Base-by-base conservation (phyloP, 345 rosid species). In the Trapa bicornis region DNA sequence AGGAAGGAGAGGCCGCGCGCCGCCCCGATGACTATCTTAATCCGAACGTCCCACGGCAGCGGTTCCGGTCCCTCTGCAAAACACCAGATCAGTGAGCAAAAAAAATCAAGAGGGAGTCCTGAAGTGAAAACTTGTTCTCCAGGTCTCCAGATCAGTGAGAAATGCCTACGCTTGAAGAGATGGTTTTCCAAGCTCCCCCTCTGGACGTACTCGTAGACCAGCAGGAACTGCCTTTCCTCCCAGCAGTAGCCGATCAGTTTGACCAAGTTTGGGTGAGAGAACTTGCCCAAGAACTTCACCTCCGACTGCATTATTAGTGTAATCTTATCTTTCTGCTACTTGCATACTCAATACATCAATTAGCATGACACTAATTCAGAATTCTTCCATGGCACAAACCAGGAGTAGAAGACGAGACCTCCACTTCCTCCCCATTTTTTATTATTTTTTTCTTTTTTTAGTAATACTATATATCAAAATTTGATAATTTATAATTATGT, bases 181-280 rank as follows among this genome's bases (percentile, higher is more conserved):
- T 85, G 86, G 5, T 75, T 80, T 12, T 85, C 96, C 74, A 92
- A 69, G 87, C 93, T 86, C 4, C 93, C 89, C 72, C 76, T 87
- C 14, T 79, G 80, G 81, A 86, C 72, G 71, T 76, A 78, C 50
- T 92, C 96, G 32, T 92, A 92, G 1, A 92, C 89, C 32, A 92
- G 91, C 8, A 89, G 88, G 76, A 78, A 87, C 2, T 81, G 84
- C 1, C 68, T 79, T 1, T 89, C 96, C 68, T 92, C 96, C 84
- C 84, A 77, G 70, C 98, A 89, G 52, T 85, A 89, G 8, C 98
- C 98, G 39, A 87, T 43, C 0, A 92, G 84, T 71, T 76, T 87
- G n/a, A 92, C 93, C 14, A 89, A 61, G 73, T 87, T 92, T 16
- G 88, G 87, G 63, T 92, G 98, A 14, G 79, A 78, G 71, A 92